Evolutionary conservation across 2,329 filamentous ascomycete species (phyloP), one percentile per base, ranked within the genome.

Genomic region (Cercospora zeae-maydis): DNA sequence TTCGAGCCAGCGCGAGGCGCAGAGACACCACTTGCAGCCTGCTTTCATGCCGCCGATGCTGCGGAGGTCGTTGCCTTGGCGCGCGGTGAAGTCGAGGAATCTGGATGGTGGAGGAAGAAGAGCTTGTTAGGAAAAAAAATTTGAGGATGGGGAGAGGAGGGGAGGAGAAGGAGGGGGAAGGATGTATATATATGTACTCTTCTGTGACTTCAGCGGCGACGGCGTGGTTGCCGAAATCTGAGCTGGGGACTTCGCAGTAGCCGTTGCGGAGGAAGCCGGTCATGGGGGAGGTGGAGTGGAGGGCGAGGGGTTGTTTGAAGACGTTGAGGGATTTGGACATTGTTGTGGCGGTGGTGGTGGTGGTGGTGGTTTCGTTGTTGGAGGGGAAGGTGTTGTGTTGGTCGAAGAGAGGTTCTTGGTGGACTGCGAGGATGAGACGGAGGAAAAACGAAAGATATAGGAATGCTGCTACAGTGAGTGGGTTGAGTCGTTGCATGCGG

Each of bases 21-120:
- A 88, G 4, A 88, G 74, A 73, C 86, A 88, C 71, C 86, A 88
- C 72, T 83, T 84, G 69, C 84, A 86, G 7, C 85, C 85, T 11
- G 77, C 81, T 19, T 78, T 83, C 59, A 88, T 78, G 2, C 85
- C 85, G 3, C 65, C 63, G 19, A 80, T 78, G 4, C 73, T 69
- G 24, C 84, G 79, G 34, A 88, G 76, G 69, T 88, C 83, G 70
- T 88, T 88, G 39, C 85, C 86, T 37, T 80, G 79, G 4, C 79
- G 77, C 16, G 85, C 84, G 33, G 80, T 81, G 76, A 84, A 88
- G 70, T 87, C 83, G 34, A 88, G 82, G 73, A 88, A 88, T 60
- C 63, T 63, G 56, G 3, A 13, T 1, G 13, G 4, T n/a, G 4
- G n/a, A 14, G 33, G n/a, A 16, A 10, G 7, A 31, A 42, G 9